Percentiles rank a stretch among this genome's conserved stretches.
These are phyloP conservation scores for Cladophialophora yegresii DNA, from an alignment of 2,329 filamentous ascomycete species.

Conservation along the genomic window DNA sequence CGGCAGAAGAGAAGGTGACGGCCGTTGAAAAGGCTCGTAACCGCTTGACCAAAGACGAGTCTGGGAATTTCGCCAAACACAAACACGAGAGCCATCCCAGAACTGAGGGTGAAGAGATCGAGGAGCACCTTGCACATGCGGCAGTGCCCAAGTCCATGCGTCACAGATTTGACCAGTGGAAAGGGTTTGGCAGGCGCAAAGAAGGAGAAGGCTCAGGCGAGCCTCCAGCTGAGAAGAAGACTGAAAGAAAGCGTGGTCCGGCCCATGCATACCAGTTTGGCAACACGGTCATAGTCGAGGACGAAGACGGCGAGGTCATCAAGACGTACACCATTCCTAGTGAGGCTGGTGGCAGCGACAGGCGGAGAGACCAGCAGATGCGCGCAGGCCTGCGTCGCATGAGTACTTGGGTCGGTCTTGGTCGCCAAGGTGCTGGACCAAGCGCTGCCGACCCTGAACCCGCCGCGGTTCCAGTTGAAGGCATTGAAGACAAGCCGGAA, in stretches of 20 bases:
- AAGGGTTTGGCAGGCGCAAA: slow-evolving; percentile 48
- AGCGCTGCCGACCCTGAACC: slow-evolving; percentile 33
- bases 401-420: slow-evolving; percentile 61
- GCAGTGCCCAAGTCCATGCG: slow-evolving; percentile 47
- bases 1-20: slow-evolving; percentile 62
- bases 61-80: slow-evolving; percentile 52
- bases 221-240: slow-evolving; percentile 31
- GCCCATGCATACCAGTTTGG: slow-evolving; percentile 69
- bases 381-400: slow-evolving; percentile 59
- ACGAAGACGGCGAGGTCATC: slow-evolving; percentile 68
- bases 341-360: slow-evolving; percentile 36
- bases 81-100: slow-evolving; percentile 47
- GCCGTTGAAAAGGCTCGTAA: slow-evolving; percentile 56
- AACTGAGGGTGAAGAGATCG: slow-evolving; percentile 48
- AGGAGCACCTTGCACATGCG: slow-evolving; percentile 44
- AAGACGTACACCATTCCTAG: slow-evolving; percentile 66
- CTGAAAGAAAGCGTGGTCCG: slow-evolving; percentile 52
- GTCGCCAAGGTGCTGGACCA: slow-evolving; percentile 20
- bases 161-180: slow-evolving; percentile 51
- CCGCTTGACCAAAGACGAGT: slow-evolving; percentile 56
- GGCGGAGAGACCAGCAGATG: slow-evolving; percentile 40
- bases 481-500: slow-evolving; percentile 34
- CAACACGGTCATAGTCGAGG: slow-evolving; percentile 70
- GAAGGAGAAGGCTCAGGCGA: slow-evolving; percentile 37
- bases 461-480: slow-evolving; percentile 37